These are phyloP conservation scores for Naegleria fowleri DNA, from an alignment of 208 protist species.

Conservation along the genomic window DNA sequence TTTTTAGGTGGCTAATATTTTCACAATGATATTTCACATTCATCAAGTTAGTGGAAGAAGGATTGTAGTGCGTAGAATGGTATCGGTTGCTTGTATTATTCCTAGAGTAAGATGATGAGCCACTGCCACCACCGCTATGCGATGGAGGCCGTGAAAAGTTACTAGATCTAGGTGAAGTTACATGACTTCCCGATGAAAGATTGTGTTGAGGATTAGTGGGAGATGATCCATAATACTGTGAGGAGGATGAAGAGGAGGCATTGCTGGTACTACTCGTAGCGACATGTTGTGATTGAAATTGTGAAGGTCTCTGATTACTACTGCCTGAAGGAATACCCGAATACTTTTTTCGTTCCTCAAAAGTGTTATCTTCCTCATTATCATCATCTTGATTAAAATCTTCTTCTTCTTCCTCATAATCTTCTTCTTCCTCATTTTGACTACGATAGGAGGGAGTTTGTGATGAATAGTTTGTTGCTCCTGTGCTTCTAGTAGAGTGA, in stretches of 20 bases:
- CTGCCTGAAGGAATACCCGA: background rate
- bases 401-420: constrained; percentile 2
- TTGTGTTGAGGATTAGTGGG: background rate
- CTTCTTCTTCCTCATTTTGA: background rate
- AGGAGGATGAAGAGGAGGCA: too few relatives aligned
- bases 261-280: background rate
- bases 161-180: background rate
- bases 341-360: background rate
- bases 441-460: background rate
- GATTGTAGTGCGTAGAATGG: background rate
- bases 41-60: background rate
- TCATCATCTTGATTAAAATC: background rate
- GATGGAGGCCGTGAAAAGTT: background rate
- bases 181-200: background rate
- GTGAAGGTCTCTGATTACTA: background rate
- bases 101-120: background rate
- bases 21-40: background rate
- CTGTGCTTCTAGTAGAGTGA: too few relatives aligned
- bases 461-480: background rate
- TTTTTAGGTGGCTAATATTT: background rate
- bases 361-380: background rate
- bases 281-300: constrained; percentile 16
- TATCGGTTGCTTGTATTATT: background rate
- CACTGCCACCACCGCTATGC: background rate
- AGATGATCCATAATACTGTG: background rate